These are phyloP conservation scores for Triticum monococcum DNA, from an alignment of 176 grass and related monocot species.

Conservation along the genomic window DNA sequence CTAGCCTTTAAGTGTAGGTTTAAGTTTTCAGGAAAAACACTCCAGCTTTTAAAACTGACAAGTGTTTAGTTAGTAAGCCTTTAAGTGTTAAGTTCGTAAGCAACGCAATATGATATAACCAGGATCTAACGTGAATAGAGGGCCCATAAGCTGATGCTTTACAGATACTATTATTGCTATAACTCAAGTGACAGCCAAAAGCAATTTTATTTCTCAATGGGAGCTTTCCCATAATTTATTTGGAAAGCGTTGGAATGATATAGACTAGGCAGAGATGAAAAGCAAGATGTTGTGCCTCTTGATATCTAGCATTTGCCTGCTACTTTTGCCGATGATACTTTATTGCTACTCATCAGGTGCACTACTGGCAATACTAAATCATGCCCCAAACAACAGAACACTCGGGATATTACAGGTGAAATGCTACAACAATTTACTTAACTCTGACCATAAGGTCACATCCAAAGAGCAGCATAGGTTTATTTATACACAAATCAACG, in stretches of 20 bases:
- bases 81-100: not conserved
- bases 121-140: not conserved
- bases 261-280: not conserved
- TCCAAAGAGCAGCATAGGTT: not conserved
- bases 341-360: slow-evolving; percentile 54
- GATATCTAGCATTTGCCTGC: not conserved
- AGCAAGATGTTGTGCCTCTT: not conserved
- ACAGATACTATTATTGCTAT: not conserved
- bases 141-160: not conserved
- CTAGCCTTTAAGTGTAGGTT: too few species aligned
- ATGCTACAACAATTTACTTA: slow-evolving; percentile 15
- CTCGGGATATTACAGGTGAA: slow-evolving; percentile 77
- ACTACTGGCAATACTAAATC: slow-evolving; percentile 71
- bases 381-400: slow-evolving; percentile 68
- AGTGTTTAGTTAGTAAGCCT: not conserved
- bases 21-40: not conserved
- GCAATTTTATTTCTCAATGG: not conserved
- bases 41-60: too few species aligned
- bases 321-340: slow-evolving; percentile 10
- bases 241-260: not conserved
- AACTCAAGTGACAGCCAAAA: not conserved
- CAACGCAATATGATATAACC: not conserved
- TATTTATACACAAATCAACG: slow-evolving; percentile 15
- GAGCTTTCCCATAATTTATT: not conserved
- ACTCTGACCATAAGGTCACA: not conserved